A percentile compares a stretch with the other conserved stretches of the same genome.
Conservation (phyloP, 768 basidiomycete genomes). For the Boletellus ananiceps region DNA sequence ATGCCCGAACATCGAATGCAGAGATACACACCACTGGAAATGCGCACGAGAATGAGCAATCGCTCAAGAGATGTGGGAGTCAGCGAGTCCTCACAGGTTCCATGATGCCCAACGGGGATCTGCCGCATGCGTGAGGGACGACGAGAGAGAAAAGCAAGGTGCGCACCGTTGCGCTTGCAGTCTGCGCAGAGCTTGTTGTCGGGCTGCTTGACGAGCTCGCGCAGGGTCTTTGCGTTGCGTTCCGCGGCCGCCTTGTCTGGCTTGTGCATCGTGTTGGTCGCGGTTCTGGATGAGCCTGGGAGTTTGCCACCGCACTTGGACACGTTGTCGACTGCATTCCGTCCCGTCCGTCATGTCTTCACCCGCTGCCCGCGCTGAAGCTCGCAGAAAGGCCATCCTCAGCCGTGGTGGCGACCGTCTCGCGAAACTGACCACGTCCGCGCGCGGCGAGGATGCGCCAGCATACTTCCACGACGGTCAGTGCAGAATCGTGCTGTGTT, state of each 20-base stretch:
- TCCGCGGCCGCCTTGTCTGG: conserved; percentile 89
- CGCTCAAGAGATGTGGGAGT: background rate
- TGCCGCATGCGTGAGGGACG: conserved; percentile 27
- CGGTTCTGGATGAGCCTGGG: background rate
- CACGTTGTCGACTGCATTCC: conserved; percentile 5
- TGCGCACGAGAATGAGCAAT: background rate
- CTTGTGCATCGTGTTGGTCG: conserved; percentile 33
- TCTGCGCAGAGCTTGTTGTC: conserved; percentile 96
- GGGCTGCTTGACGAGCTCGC: conserved; percentile 82
- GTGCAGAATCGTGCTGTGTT: background rate
- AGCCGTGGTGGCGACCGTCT: conserved; percentile 68
- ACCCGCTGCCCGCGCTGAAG: conserved; percentile 69
- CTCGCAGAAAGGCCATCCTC: conserved; percentile 72
- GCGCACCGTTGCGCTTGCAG: conserved; percentile 91
- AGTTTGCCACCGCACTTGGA: background rate
- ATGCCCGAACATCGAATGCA: conserved; percentile 98
- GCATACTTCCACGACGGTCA: conserved; percentile 48
- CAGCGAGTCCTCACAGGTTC: conserved; percentile 66
- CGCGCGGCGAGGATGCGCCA: conserved; percentile 64
- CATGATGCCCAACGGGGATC: conserved; percentile 98
- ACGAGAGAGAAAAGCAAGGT: background rate
- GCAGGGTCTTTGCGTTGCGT: conserved; percentile 66
- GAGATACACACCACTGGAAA: conserved; percentile 77
- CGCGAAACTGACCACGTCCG: conserved; percentile 71
- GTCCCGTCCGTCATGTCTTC: conserved; percentile 29